Base-by-base conservation (phyloP, 176 grass and related monocot genomes). In the Phyllostachys edulis region DNA sequence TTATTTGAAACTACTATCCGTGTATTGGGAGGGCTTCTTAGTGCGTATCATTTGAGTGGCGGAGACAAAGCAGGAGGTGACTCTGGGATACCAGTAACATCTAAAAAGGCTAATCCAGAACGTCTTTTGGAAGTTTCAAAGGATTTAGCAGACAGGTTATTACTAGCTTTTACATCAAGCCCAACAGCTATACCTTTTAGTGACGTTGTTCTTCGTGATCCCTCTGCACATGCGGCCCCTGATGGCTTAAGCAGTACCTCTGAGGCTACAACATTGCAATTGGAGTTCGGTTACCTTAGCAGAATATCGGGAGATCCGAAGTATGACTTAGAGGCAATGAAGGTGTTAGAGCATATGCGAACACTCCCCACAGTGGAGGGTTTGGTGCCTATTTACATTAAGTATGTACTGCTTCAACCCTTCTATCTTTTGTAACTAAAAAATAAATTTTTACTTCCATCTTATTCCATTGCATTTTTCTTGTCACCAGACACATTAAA, bases 1-100 rank as follows among this genome's bases (percentile, higher is more conserved):
- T 82, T 98, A 80, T 98, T 98, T 85, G 93, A 98, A 88, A 98
- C 96, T 39, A 98, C 93, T 50, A 98, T 98, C 50, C 91, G 96
- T 85, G 91, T 98, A 41, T 89, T 98, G 84, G 96, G 96, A 76
- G 96, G 96, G n/a, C 96, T 98, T 89, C 96, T 98, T 67, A 96
- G 96, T 82, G 91, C 96, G 24, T 95, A 98, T 86, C 96, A 98
- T 83, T 92, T 98, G 77, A 96, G 91, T 80, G 86, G 69, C 67
- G 79, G 83, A 45, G 88, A 87, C 45, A 78, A 83, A 79, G 82
- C 63, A 57, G 57, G 68, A 81, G 76, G 51, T 75, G 46, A 87
- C 41, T 85, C 84, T 76, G 92, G 89, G 66, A 85, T 94, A 91
- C 60, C 89, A 68, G 20, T 77, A 73, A 83, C 83, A 79, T 70